Evolutionary conservation across 139 green algal genomes (phyloP).

Genomic region (Chlorella sp.): DNA sequence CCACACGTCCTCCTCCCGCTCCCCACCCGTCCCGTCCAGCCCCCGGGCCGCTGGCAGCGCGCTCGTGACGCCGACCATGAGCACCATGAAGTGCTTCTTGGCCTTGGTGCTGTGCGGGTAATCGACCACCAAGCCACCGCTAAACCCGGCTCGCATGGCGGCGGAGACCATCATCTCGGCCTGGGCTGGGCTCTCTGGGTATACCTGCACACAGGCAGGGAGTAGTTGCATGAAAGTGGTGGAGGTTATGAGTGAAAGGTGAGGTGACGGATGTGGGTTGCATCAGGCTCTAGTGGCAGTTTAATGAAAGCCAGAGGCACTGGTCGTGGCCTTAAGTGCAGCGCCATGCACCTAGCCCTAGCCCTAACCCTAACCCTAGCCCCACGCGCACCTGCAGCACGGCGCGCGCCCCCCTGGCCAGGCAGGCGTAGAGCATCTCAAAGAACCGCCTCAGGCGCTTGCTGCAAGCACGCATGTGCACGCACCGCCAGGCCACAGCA

Average conservation of each 20-base stretch:
- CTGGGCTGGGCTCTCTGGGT: slow-evolving; percentile 76
- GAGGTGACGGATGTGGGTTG: too few relatives aligned
- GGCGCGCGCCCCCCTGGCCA: slow-evolving; percentile 72
- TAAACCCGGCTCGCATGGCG: slow-evolving; percentile 92
- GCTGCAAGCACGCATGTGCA: slow-evolving; percentile 15
- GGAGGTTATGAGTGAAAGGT: too few relatives aligned
- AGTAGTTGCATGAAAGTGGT: too few relatives aligned
- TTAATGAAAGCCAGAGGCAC: too few relatives aligned
- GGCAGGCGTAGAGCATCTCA: slow-evolving; percentile 73
- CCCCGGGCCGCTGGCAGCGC: slow-evolving; percentile 42
- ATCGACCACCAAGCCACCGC: slow-evolving; percentile 93
- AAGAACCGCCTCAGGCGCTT: slow-evolving; percentile 85
- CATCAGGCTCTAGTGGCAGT: too few relatives aligned
- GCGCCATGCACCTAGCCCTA: too few relatives aligned
- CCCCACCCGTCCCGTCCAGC: slow-evolving; percentile 23
- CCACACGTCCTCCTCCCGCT: slow-evolving; percentile 11
- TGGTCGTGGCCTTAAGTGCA: neutral
- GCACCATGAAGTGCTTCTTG: slow-evolving; percentile 96
- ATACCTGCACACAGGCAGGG: too few relatives aligned
- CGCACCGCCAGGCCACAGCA: neutral
- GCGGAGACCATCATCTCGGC: slow-evolving; percentile 88
- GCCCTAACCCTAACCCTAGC: too few relatives aligned
- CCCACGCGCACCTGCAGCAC: slow-evolving; percentile 63
- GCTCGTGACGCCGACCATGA: slow-evolving; percentile 74
- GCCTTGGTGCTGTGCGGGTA: slow-evolving; percentile 89